Evolutionary conservation across 73 alveolate genomes (phyloP).

Genomic region (Tetrahymena thermophila): DNA sequence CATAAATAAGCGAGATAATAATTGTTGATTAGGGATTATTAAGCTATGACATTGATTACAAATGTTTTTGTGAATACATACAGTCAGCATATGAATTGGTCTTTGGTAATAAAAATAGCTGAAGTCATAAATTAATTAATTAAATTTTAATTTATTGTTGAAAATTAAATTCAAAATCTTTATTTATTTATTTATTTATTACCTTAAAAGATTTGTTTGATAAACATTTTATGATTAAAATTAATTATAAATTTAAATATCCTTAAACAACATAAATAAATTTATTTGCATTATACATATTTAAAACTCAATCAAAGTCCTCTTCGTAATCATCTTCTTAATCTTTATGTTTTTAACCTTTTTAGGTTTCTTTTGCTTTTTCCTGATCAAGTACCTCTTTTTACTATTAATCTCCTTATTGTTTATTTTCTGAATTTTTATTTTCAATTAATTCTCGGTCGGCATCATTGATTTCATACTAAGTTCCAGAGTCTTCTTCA

Average conservation of each 20-base stretch:
- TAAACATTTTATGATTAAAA: too few relatives aligned
- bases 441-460: not conserved
- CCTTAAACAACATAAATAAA: too few relatives aligned
- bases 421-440: not conserved
- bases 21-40: not conserved
- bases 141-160: too few relatives aligned
- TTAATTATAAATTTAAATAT: too few relatives aligned
- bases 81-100: not conserved
- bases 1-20: not conserved
- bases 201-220: too few relatives aligned
- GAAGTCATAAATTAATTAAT: too few relatives aligned
- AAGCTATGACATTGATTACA: not conserved
- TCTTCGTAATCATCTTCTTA: not conserved
- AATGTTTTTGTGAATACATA: not conserved
- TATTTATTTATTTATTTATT: too few relatives aligned
- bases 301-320: not conserved
- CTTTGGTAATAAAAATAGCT: not conserved
- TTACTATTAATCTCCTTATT: not conserved
- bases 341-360: not conserved
- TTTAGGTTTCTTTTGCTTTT: not conserved
- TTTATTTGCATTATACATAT: too few relatives aligned
- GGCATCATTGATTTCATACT: not conserved
- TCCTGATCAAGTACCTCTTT: not conserved
- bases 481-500: not conserved
- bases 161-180: too few relatives aligned